These are phyloP conservation scores for Fusarium circinatum DNA, from an alignment of 2,329 filamentous ascomycete species.

Conservation along the genomic window DNA sequence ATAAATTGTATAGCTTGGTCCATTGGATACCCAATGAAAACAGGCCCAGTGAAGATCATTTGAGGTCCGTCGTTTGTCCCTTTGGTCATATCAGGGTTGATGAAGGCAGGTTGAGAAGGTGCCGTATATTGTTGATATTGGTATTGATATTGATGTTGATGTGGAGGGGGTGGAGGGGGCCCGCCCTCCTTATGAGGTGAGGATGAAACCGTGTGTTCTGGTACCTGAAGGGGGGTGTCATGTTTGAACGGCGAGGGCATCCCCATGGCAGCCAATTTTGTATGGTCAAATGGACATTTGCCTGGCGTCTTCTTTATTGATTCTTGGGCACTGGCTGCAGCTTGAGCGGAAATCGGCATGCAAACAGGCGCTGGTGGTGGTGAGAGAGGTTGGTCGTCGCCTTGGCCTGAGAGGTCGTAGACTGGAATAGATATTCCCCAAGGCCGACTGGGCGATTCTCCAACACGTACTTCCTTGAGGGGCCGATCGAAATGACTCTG, in stretches of 20 bases:
- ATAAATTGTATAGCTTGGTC: slow-evolving; percentile 84
- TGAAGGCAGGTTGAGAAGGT: slow-evolving; percentile 60
- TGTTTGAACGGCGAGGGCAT: slow-evolving; percentile 27
- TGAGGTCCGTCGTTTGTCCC: slow-evolving; percentile 59
- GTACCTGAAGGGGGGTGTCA: slow-evolving; percentile 21
- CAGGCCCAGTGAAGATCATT: slow-evolving; percentile 91
- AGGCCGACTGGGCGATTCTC: slow-evolving; percentile 90
- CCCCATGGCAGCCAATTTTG: slow-evolving; percentile 54
- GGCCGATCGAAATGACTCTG: slow-evolving; percentile 83
- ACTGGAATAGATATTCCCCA: slow-evolving; percentile 90
- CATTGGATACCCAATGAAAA: slow-evolving; percentile 91
- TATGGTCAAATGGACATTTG: slow-evolving; percentile 70
- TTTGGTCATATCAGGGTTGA: slow-evolving; percentile 56
- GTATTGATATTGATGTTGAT: slow-evolving; percentile 8
- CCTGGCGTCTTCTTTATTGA: slow-evolving; percentile 48
- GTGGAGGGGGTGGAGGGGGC: slow-evolving; percentile 21
- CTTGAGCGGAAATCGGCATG: slow-evolving; percentile 54
- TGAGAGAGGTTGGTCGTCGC: slow-evolving; percentile 58
- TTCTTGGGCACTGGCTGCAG: slow-evolving; percentile 39
- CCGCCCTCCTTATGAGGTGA: slow-evolving; percentile 37
- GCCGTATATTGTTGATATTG: slow-evolving; percentile 24
- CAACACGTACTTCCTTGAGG: slow-evolving; percentile 88
- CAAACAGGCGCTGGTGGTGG: slow-evolving; percentile 68
- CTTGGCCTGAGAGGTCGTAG: slow-evolving; percentile 54
- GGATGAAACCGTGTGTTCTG: slow-evolving; percentile 21